Evolutionary conservation across 495 filamentous ascomycete species (phyloP).

Genomic region (Penicillium simplicissimum): DNA sequence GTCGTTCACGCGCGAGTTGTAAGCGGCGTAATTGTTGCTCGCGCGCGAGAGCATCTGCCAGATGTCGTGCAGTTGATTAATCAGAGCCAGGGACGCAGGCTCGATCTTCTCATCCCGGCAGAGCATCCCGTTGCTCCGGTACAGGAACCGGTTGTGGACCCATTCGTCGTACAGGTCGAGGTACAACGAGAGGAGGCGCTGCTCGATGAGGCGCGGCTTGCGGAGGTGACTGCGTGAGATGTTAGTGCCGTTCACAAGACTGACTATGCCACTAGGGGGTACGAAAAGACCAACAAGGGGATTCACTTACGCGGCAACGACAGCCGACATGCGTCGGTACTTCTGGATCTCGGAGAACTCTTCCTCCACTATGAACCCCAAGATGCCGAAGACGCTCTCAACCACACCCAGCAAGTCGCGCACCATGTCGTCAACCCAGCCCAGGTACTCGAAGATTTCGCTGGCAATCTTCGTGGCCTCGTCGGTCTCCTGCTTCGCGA

Average conservation of each 20-base stretch:
- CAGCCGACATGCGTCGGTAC: constrained; percentile 20
- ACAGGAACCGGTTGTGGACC: constrained; percentile 30
- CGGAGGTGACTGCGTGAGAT: constrained; percentile 21
- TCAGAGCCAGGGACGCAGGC: constrained; percentile 16
- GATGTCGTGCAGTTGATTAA: constrained; percentile 17
- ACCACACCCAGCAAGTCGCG: constrained; percentile 11
- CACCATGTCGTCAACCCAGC: constrained; percentile 19
- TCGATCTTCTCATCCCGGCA: constrained; percentile 12
- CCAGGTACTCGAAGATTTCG: constrained; percentile 20
- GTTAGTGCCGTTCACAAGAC: background rate
- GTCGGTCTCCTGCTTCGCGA: constrained; percentile 9
- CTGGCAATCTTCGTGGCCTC: constrained; percentile 11
- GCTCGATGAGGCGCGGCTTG: constrained; percentile 26
- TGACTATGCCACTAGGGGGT: no score
- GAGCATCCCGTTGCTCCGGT: constrained; percentile 20
- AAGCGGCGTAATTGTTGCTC: constrained; percentile 24
- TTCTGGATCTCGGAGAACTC: constrained; percentile 6
- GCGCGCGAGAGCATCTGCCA: constrained; percentile 24
- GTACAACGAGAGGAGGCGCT: constrained; percentile 25
- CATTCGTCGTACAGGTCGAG: constrained; percentile 32
- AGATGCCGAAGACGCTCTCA: background rate
- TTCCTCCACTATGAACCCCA: constrained; percentile 7
- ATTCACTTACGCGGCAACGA: constrained; percentile 27
- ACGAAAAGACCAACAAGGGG: background rate
- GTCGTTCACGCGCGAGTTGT: constrained; percentile 7